Evolutionary conservation across 2,329 filamentous ascomycete genomes (phyloP).

Genomic region (Dothiorella sarmentorum): DNA sequence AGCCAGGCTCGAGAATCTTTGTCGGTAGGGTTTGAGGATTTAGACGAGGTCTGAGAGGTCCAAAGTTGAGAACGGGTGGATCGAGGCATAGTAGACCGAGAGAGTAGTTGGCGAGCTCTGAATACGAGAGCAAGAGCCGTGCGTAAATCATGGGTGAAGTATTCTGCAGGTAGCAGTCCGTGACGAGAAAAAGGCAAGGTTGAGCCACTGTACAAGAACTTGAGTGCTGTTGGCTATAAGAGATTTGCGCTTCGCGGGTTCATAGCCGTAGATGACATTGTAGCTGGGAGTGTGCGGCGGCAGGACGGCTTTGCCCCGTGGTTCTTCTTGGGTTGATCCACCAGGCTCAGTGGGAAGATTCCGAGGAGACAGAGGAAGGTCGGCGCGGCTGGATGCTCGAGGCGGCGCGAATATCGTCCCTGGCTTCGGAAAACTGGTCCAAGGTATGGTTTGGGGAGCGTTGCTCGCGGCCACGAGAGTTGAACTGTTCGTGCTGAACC

Average conservation of each 20-base stretch:
- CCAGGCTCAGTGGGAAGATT: background rate
- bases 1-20: background rate
- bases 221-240: slow-evolving; percentile 20
- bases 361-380: slow-evolving; percentile 2
- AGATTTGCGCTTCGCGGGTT: slow-evolving; percentile 15
- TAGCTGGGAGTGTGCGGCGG: background rate
- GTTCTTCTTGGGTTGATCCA: background rate
- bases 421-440: background rate
- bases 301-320: background rate
- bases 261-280: slow-evolving; percentile 6
- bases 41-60: background rate
- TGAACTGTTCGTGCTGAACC: background rate
- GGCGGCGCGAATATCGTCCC: background rate
- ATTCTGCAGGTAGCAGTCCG: background rate
- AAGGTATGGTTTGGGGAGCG: background rate
- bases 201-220: slow-evolving; percentile 20
- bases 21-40: background rate
- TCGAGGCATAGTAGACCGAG: background rate
- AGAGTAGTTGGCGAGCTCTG: slow-evolving; percentile 3
- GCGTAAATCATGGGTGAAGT: background rate
- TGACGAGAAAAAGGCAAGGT: slow-evolving; percentile 14
- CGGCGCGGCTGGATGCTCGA: background rate
- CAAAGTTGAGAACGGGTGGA: background rate
- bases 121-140: background rate
- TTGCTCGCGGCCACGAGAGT: background rate